Evolutionary conservation across 2,329 filamentous ascomycete genomes (phyloP).

Genomic region (Geoglossum cookeanum): DNA sequence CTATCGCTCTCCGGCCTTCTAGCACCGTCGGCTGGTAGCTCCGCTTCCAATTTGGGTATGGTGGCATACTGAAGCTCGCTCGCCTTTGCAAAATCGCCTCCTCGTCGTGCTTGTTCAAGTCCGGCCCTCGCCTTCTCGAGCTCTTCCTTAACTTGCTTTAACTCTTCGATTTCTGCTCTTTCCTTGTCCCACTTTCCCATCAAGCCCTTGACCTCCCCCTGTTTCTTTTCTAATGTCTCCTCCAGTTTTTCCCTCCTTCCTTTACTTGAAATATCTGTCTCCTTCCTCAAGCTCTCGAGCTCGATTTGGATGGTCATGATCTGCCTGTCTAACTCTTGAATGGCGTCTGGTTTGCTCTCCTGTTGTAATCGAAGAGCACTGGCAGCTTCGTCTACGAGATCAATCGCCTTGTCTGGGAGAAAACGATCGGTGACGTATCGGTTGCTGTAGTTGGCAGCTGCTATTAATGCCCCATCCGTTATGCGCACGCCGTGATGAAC

Average conservation of each 20-base stretch:
- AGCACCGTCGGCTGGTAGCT: constrained; percentile 54
- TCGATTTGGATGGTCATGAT: constrained; percentile 98
- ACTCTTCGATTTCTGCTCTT: constrained; percentile 60
- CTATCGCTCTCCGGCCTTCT: constrained; percentile 22
- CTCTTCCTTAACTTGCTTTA: constrained; percentile 77
- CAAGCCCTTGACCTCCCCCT: constrained; percentile 55
- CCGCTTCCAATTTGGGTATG: constrained; percentile 64
- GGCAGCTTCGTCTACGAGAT: constrained; percentile 88
- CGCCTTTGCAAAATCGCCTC: constrained; percentile 78
- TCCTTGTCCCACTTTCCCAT: constrained; percentile 84
- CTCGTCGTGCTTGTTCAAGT: constrained; percentile 68
- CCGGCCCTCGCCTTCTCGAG: constrained; percentile 72
- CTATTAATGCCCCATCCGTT: constrained; percentile 77
- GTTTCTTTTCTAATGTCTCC: constrained; percentile 51
- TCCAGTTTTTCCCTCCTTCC: constrained; percentile 80
- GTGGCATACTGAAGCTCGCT: constrained; percentile 76
- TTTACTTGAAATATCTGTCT: constrained; percentile 74
- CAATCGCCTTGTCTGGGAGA: constrained; percentile 91
- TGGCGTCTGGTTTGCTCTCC: constrained; percentile 90
- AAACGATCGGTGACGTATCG: constrained; percentile 95
- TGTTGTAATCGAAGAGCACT: constrained; percentile 81
- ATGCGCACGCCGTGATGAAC: constrained; percentile 94
- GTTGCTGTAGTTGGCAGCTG: constrained; percentile 80
- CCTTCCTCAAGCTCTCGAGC: constrained; percentile 81
- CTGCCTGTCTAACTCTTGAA: constrained; percentile 77